Evolutionary conservation across 2,329 filamentous ascomycete species (phyloP), one percentile per base, ranked within the genome.

Genomic region (Ascocoryne sarcoides): DNA sequence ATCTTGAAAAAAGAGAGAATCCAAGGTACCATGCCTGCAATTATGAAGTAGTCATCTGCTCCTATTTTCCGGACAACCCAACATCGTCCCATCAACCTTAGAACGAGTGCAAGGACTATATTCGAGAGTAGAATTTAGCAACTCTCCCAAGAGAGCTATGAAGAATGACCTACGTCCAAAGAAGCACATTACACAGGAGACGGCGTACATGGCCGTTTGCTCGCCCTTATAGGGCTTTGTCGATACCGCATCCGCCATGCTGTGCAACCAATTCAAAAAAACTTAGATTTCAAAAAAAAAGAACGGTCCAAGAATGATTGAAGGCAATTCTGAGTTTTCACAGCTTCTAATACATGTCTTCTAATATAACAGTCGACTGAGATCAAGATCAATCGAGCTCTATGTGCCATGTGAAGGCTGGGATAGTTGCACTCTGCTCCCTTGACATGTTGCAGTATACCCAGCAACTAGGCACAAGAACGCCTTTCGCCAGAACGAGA

Each of bases 1-100:
- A 10, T 3, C 5, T 20, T 26, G 7, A 26, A 7, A 9, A 21
- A 2, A 23, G 20, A 37, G 15, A 4, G n/a, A n/a, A n/a, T n/a
- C n/a, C n/a, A n/a, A 28, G 28, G 30, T 42, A 47, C 47, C 37
- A 43, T 36, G 32, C 39, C 47, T 36, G 23, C 26, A 10, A 42
- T 4, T 42, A 49, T 49, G 9, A 42, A 20, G 31, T 39, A 41
- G 18, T 49, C 44, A 26, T 49, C 47, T 12, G 29, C 12, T 3
- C 42, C 47, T 5, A 49, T 28, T 16, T 32, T 41, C 15, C 42
- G 12, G 4, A 38, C 20, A 9, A 47, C 28, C 4, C 46, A 10
- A 20, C 30, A 42, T 42, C 47, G 39, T 16, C 39, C 37, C 4
- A 43, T 38, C 4, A 47, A 21, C 19, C 44, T 37, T 14, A 47